Evolutionary conservation across 345 rosid species (phyloP).

Genomic region (Arabidopsis suecica): DNA sequence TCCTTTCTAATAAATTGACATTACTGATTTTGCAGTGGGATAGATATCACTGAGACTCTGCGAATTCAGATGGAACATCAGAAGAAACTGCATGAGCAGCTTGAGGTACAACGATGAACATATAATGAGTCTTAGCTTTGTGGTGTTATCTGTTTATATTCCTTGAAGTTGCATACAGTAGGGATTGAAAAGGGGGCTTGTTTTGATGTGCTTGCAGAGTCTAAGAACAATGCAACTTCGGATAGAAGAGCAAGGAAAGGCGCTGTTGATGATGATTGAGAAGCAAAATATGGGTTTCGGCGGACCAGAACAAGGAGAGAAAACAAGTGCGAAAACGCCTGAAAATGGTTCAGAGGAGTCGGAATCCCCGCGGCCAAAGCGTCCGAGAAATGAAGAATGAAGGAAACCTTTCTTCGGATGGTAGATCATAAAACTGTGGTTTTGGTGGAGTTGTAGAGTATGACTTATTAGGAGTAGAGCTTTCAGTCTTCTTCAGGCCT

Average conservation of each 20-base stretch:
- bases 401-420: slow-evolving; percentile 8
- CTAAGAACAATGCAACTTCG: slow-evolving; percentile 81
- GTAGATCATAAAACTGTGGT: slow-evolving; percentile 16
- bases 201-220: slow-evolving; percentile 54
- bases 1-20: background rate
- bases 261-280: slow-evolving; percentile 67
- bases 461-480: slow-evolving; percentile 21
- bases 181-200: background rate
- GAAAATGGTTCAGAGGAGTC: slow-evolving; percentile 32
- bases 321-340: slow-evolving; percentile 40
- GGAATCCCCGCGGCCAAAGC: slow-evolving; percentile 56
- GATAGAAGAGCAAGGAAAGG: slow-evolving; percentile 85
- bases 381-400: slow-evolving; percentile 56
- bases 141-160: background rate
- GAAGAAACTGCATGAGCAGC: slow-evolving; percentile 85
- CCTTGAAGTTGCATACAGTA: slow-evolving; percentile 5
- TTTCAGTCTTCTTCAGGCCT: slow-evolving; percentile 26
- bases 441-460: slow-evolving; percentile 28
- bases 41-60: slow-evolving; percentile 81
- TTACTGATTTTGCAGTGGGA: slow-evolving; percentile 58
- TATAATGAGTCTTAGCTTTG: slow-evolving; percentile 17
- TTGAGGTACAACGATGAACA: slow-evolving; percentile 41
- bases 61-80: slow-evolving; percentile 93
- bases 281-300: slow-evolving; percentile 63
- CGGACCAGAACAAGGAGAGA: slow-evolving; percentile 46